Percentiles rank a stretch among this genome's conserved stretches.
These are phyloP conservation scores for Chalciporus piperatoides DNA, from an alignment of 1,284 basidiomycete genomes.

Conservation along the genomic window DNA sequence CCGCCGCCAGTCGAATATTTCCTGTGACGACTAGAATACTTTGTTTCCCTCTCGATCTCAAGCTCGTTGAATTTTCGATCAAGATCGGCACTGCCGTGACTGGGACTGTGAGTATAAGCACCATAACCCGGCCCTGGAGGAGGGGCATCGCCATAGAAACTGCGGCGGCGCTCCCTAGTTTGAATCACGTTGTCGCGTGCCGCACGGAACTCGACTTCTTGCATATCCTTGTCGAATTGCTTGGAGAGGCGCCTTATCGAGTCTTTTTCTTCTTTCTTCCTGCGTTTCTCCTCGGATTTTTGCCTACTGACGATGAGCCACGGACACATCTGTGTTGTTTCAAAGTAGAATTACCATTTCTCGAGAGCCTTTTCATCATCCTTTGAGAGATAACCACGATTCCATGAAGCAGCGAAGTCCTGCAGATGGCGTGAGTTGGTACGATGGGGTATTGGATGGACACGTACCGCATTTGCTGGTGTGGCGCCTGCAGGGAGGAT, in stretches of 20 bases:
- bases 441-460: neutral
- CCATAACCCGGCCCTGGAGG: slow-evolving; percentile 23
- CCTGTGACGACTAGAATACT: slow-evolving; percentile 26
- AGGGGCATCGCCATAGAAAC: slow-evolving; percentile 32
- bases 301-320: slow-evolving; percentile 40
- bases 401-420: slow-evolving; percentile 60
- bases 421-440: slow-evolving; percentile 24
- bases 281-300: slow-evolving; percentile 53
- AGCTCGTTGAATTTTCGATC: slow-evolving; percentile 32
- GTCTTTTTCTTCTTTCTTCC: slow-evolving; percentile 55
- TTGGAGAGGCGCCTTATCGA: slow-evolving; percentile 49
- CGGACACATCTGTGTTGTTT: neutral
- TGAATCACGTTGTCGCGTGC: slow-evolving; percentile 53
- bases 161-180: slow-evolving; percentile 33
- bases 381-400: slow-evolving; percentile 38
- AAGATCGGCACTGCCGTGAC: slow-evolving; percentile 18
- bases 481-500: slow-evolving; percentile 55
- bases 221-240: slow-evolving; percentile 40
- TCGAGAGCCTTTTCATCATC: slow-evolving; percentile 43
- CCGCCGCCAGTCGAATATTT: slow-evolving; percentile 30
- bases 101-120: slow-evolving; percentile 27
- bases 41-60: slow-evolving; percentile 29
- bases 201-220: slow-evolving; percentile 51
- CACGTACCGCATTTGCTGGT: slow-evolving; percentile 52
- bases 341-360: slow-evolving; percentile 44